Evolutionary conservation across 2,329 filamentous ascomycete species (phyloP), one percentile per base, ranked within the genome.

Genomic region (Sporothrix phasma): DNA sequence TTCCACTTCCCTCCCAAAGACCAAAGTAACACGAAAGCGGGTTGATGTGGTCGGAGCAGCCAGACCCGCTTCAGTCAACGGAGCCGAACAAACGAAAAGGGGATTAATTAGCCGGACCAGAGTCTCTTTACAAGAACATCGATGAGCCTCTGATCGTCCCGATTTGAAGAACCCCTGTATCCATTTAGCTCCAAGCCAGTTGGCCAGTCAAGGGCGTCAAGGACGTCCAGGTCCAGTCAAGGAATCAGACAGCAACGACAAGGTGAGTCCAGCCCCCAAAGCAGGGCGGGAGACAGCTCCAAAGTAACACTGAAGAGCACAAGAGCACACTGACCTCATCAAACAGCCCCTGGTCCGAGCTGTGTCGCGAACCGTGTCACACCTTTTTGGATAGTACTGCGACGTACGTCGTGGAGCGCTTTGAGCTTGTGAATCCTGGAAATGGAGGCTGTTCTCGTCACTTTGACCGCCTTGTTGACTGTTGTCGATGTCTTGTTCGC

Each of bases 311-410:
- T n/a, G n/a, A n/a, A 37, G 8, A 37, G 13, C 39, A 10, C 41
- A 5, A 46, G 24, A 22, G n/a, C 31, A 56, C 51, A 56, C 51
- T 56, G 51, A 56, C 31, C 51, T 39, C 51, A 56, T 56, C 26
- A 31, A 60, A 34, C 41, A 34, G 1, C 56, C 59, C 59, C 59
- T 49, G 29, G 59, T 61, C 59, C 29, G 45, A 49, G 59, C 59
- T 61, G 41, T 61, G 59, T 61, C 45, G 59, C 59, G 59, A 26
- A 60, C 24, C 31, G 26, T 61, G 59, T 49, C 45, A 61, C 59
- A 49, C 29, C 43, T 49, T 34, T 5, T 7, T 26, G 6, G 34
- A 43, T 17, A n/a, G 6, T 17, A n/a, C n/a, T 3, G 15, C 13
- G 5, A 41, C 13, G 37, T n/a, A 43, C 13, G 39, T 24, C 45